These are phyloP conservation scores for Coelastrella sp. DNA, from an alignment of 139 green algal species.

Conservation along the genomic window DNA sequence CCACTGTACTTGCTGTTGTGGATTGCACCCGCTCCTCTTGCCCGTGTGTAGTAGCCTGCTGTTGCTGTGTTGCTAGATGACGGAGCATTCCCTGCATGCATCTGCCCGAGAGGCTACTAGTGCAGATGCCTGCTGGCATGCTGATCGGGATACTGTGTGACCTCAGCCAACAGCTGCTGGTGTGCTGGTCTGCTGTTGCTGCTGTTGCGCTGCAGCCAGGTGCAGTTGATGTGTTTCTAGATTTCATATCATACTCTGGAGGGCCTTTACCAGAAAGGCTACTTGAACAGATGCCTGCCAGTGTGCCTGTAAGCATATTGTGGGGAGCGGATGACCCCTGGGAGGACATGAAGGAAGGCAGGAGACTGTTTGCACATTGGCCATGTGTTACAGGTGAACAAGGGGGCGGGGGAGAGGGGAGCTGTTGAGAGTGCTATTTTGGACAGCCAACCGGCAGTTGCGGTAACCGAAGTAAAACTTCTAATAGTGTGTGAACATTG, in stretches of 20 bases:
- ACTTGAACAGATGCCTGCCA: constrained; percentile 59
- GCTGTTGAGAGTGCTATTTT: too few relatives aligned
- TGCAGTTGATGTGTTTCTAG: constrained; percentile 96
- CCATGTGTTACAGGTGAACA: constrained; percentile 59
- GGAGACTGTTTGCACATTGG: constrained; percentile 68
- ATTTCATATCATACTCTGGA: constrained; percentile 96
- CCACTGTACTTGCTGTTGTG: too few relatives aligned
- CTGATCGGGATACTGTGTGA: background rate
- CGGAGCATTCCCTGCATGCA: too few relatives aligned
- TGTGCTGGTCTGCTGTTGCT: background rate
- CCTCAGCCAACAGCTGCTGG: background rate
- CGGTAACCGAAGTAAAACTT: too few relatives aligned
- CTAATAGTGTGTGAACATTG: too few relatives aligned
- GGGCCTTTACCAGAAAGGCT: constrained; percentile 95
- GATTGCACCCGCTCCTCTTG: too few relatives aligned
- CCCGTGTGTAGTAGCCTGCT: too few relatives aligned
- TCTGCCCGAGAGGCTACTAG: background rate
- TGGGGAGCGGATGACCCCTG: constrained; percentile 95
- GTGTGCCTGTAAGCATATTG: constrained; percentile 86
- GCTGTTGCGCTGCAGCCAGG: constrained; percentile 62
- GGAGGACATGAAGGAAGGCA: constrained; percentile 85
- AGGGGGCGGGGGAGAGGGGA: too few relatives aligned
- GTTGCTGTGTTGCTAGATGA: too few relatives aligned
- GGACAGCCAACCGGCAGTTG: too few relatives aligned
- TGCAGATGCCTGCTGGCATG: background rate